Base-by-base conservation (phyloP, 176 grass and related monocot species). In the Eragrostis curvula region DNA sequence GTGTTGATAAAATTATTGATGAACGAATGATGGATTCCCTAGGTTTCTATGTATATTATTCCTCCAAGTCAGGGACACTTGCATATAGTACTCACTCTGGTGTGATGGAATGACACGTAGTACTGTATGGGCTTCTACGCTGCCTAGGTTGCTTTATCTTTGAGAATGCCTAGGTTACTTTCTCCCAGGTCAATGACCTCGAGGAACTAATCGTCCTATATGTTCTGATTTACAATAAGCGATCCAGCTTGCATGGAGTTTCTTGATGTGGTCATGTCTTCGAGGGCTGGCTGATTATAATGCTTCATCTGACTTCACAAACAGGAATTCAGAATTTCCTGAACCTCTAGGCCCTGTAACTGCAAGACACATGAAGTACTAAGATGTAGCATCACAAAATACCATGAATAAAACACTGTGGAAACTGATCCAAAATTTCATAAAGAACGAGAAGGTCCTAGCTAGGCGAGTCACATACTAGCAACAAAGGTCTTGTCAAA, bases 91-190 rank as follows among this genome's bases (percentile, higher is more conserved):
- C 18, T 56, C 52, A 7, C 20, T 8, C 8, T 9, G 20, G 7
- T 56, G 18, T 56, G 52, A 56, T 56, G 52, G 18, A 56, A 8
- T 0, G 52, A 56, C 52, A 56, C 52, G 20, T 56, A n/a, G 11
- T 39, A 25, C 42, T 25, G 44, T 30, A 24, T 36, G 43, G 45
- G 13, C 12, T 67, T 66, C 61, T 8, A 57, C 24, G 25, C 62
- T 65, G 58, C 81, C 45, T 43, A 53, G 9, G 46, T 53, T 83
- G 59, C 70, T 53, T 83, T 74, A n/a, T 13, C 16, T 66, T 55
- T 75, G 32, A 51, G 30, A 44, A 53, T 77, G 56, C 74, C 74
- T 63, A 62, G 51, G 48, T 53, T 56, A 3, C 71, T 32, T n/a
- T 64, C 10, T 65, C 59, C 17, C 2, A 66, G 2, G 27, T n/a